Conservation (phyloP, 2,329 filamentous ascomycete species). For the Phaeosphaeria sp. region DNA sequence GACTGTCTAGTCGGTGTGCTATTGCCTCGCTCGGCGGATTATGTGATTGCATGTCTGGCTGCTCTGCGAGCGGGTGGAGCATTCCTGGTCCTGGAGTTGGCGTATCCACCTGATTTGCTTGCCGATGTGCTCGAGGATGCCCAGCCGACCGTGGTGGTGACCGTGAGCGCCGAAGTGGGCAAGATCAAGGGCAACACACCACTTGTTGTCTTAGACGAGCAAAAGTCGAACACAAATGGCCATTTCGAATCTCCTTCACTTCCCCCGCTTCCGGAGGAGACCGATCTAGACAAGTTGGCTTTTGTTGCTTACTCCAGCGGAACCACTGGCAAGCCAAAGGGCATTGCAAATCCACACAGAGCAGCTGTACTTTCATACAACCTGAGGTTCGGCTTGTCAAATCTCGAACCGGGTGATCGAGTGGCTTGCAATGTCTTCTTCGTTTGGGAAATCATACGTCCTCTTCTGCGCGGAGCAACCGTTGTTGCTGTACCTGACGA, state of each 20-base stretch:
- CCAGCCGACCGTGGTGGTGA: constrained; percentile 73
- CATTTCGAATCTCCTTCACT: constrained; percentile 53
- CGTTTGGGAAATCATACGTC: constrained; percentile 83
- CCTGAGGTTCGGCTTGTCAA: constrained; percentile 72
- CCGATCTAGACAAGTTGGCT: constrained; percentile 75
- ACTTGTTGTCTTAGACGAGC: constrained; percentile 69
- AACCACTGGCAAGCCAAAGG: constrained; percentile 80
- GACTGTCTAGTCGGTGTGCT: constrained; percentile 79
- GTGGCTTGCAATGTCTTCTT: constrained; percentile 92
- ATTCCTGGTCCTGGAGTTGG: constrained; percentile 80
- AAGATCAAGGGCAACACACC: constrained; percentile 71
- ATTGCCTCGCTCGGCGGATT: constrained; percentile 76
- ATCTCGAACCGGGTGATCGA: constrained; percentile 74
- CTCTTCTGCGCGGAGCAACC: constrained; percentile 76
- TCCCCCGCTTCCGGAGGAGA: constrained; percentile 63
- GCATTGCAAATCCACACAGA: constrained; percentile 79
- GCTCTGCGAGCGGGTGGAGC: constrained; percentile 80
- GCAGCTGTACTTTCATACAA: constrained; percentile 78
- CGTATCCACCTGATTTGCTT: constrained; percentile 76
- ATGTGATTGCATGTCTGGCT: constrained; percentile 79
- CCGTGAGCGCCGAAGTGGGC: constrained; percentile 67
- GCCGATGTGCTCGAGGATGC: constrained; percentile 81
- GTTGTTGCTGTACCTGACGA: constrained; percentile 78
- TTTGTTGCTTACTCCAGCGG: constrained; percentile 85
- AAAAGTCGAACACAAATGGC: constrained; percentile 26